A percentile compares a stretch with the other conserved stretches of the same genome.
These are phyloP conservation scores for Adansonia digitata DNA, from an alignment of 345 rosid genomes.

Conservation along the genomic window DNA sequence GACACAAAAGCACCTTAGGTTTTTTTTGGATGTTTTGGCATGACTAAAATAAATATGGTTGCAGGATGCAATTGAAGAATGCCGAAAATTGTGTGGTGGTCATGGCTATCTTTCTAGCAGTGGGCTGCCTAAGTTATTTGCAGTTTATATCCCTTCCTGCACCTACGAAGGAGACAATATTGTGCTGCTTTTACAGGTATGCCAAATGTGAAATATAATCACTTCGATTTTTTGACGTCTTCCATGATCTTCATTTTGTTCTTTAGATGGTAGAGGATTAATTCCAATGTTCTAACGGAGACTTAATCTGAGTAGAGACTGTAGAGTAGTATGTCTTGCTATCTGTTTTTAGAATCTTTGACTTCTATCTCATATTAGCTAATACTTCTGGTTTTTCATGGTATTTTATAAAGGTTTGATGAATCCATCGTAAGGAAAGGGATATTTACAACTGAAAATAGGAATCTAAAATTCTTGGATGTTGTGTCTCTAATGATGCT, in stretches of 20 bases:
- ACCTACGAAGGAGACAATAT: constrained; percentile 98
- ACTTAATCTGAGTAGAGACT: background rate
- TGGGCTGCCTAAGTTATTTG: constrained; percentile 96
- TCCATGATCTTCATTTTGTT: background rate
- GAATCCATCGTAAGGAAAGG: background rate
- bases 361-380: background rate
- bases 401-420: background rate
- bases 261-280: background rate
- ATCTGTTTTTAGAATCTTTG: background rate
- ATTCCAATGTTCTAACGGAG: background rate
- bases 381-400: background rate
- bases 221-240: background rate
- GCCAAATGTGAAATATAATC: background rate
- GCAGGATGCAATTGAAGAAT: constrained; percentile 98
- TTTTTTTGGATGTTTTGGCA: background rate
- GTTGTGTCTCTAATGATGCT: background rate
- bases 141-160: constrained; percentile 92
- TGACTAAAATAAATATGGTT: constrained; percentile 10
- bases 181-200: constrained; percentile 87
- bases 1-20: background rate
- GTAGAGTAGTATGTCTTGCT: background rate
- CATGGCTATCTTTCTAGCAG: constrained; percentile 94
- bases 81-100: constrained; percentile 97
- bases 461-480: background rate
- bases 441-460: background rate